Evolutionary conservation across 208 protist genomes (phyloP).

Genomic region (Trypanosoma vivax): DNA sequence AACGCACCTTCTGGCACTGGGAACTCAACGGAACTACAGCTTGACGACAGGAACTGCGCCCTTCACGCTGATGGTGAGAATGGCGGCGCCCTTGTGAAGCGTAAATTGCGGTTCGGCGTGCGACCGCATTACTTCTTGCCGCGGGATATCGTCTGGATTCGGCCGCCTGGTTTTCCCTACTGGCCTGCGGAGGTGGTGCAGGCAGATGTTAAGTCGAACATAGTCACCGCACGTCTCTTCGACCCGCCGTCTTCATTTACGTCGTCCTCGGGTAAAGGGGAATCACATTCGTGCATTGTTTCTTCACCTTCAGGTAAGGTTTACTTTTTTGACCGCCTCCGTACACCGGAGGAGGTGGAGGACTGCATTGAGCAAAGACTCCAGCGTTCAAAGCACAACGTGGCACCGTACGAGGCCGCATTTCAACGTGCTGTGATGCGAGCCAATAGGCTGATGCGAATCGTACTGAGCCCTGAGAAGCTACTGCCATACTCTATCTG

Average conservation of each 20-base stretch:
- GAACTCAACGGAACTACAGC: too few species aligned
- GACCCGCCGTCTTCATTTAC: slow-evolving; percentile 31
- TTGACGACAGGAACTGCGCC: not conserved
- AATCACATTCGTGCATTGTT: slow-evolving; percentile 25
- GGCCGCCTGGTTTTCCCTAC: slow-evolving; percentile 64
- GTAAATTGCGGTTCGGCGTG: slow-evolving; percentile 29
- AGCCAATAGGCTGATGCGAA: slow-evolving; percentile 65
- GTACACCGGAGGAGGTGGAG: slow-evolving; percentile 60
- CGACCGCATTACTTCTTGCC: slow-evolving; percentile 77
- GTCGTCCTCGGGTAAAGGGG: slow-evolving; percentile 3
- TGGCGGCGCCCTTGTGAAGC: not conserved
- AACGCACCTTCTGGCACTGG: too few species aligned
- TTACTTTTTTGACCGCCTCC: slow-evolving; percentile 84
- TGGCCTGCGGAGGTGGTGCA: slow-evolving; percentile 80
- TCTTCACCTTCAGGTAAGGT: slow-evolving; percentile 45
- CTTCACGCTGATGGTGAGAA: slow-evolving; percentile 18
- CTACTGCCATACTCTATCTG: slow-evolving; percentile 69
- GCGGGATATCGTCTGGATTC: slow-evolving; percentile 79
- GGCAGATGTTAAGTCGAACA: slow-evolving; percentile 47
- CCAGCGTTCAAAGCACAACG: slow-evolving; percentile 50
- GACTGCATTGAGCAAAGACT: slow-evolving; percentile 63
- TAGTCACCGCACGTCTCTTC: slow-evolving; percentile 49
- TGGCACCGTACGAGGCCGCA: slow-evolving; percentile 60
- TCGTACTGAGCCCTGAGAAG: slow-evolving; percentile 59
- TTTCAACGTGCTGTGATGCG: slow-evolving; percentile 65